These are phyloP conservation scores for Didymella sp. DNA, from an alignment of 2,329 filamentous ascomycete species.

Conservation along the genomic window DNA sequence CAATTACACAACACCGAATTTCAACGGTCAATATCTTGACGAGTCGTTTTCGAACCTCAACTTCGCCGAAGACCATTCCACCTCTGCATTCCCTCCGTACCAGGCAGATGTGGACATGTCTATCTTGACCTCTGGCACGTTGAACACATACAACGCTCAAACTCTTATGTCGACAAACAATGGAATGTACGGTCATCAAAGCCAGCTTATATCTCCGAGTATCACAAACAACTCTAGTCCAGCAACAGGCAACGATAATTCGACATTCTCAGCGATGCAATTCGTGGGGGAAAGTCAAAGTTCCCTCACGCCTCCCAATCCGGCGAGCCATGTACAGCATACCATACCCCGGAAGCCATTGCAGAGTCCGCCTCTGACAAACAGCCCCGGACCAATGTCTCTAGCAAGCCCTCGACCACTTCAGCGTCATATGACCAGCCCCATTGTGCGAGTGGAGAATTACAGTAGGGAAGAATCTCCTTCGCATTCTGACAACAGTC, in stretches of 20 bases:
- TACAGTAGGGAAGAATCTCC: constrained; percentile 48
- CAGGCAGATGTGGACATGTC: constrained; percentile 38
- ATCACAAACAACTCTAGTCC: constrained; percentile 49
- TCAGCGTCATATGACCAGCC: constrained; percentile 45
- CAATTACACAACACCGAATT: constrained; percentile 44
- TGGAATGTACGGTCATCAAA: constrained; percentile 33
- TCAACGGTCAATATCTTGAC: constrained; percentile 41
- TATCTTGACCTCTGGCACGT: constrained; percentile 34
- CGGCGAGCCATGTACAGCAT: constrained; percentile 27
- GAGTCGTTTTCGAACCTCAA: constrained; percentile 39
- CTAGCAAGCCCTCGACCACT: constrained; percentile 38
- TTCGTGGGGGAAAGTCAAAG: constrained; percentile 29
- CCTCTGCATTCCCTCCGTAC: constrained; percentile 33
- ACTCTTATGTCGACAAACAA: constrained; percentile 30
- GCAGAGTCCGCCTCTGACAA: constrained; percentile 50
- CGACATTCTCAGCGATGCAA: constrained; percentile 28
- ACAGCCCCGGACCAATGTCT: constrained; percentile 43
- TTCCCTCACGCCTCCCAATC: constrained; percentile 40
- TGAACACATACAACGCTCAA: constrained; percentile 45
- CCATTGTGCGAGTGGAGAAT: constrained; percentile 50
- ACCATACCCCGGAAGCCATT: constrained; percentile 45
- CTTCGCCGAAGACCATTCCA: constrained; percentile 35
- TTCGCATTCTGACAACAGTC: constrained; percentile 43
- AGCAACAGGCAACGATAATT: constrained; percentile 40
- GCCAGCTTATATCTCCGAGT: constrained; percentile 47